Percentiles rank a stretch among this genome's conserved stretches.
phyloP scores from a whole-genome alignment of 2,329 filamentous ascomycete genomes.

The Fusarium sp. region DNA sequence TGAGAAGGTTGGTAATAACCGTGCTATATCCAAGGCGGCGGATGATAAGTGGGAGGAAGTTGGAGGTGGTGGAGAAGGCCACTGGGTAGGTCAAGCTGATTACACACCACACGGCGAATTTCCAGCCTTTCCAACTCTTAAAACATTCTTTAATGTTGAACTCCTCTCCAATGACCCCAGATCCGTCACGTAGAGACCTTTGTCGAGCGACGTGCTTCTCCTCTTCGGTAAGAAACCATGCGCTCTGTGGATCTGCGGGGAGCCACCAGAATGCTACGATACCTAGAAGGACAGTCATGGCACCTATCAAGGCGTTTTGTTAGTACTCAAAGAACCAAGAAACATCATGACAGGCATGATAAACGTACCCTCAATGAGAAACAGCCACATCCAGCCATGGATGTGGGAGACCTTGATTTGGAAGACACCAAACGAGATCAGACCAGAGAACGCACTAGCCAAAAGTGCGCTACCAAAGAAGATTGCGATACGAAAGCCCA shows the following conservation, averaged over 20 bases:
- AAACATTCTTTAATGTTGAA: constrained; percentile 8
- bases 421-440: constrained; percentile 72
- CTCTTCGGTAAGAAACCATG: constrained; percentile 7
- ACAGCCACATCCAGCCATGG: constrained; percentile 14
- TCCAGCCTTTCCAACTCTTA: constrained; percentile 8
- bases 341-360: fast-evolving
- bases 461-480: constrained; percentile 71
- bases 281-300: not conserved
- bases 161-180: not conserved
- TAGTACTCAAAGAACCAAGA: not conserved
- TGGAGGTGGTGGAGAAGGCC: constrained; percentile 2
- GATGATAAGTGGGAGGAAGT: constrained; percentile 9
- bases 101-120: not conserved
- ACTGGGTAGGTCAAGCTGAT: constrained; percentile 11
- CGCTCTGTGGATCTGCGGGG: constrained; percentile 2
- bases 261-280: constrained; percentile 12
- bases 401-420: constrained; percentile 43
- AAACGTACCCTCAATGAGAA: constrained; percentile 1
- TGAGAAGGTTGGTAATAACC: constrained; percentile 4
- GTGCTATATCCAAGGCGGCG: constrained; percentile 3
- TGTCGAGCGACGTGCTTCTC: constrained; percentile 1
- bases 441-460: constrained; percentile 74
- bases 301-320: not conserved
- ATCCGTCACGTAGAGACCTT: not conserved
- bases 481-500: constrained; percentile 60